Evolutionary conservation across 257 asterid species (phyloP).

Genomic region (Nicotiana tomentosiformis): DNA sequence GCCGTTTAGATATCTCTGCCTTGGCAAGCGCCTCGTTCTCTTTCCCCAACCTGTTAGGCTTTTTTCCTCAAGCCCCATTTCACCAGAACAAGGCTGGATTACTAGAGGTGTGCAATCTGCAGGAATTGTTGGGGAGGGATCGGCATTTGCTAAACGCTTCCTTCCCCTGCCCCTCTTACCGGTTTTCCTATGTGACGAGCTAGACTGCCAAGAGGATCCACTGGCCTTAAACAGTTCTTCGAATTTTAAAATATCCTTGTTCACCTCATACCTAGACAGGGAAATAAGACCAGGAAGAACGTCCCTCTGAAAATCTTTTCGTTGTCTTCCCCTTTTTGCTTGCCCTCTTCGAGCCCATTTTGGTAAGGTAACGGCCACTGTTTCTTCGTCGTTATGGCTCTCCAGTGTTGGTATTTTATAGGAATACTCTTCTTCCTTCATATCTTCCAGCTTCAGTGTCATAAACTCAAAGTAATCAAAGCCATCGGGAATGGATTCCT

Average conservation of each 20-base stretch:
- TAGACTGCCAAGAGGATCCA: constrained; percentile 26
- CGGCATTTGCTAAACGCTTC: constrained; percentile 25
- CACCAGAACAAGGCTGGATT: constrained; percentile 24
- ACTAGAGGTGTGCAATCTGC: constrained; percentile 11
- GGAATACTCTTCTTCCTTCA: constrained; percentile 27
- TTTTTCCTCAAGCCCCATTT: constrained; percentile 25
- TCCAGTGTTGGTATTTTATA: constrained; percentile 12
- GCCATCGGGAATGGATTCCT: constrained; percentile 35
- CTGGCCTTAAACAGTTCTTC: constrained; percentile 43
- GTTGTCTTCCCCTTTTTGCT: constrained; percentile 43
- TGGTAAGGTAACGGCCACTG: background rate
- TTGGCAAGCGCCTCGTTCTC: constrained; percentile 64
- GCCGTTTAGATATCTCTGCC: constrained; percentile 41
- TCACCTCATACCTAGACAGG: constrained; percentile 54
- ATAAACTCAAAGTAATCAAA: constrained; percentile 60
- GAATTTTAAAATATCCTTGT: constrained; percentile 63
- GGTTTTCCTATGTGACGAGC: constrained; percentile 21
- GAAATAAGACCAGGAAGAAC: constrained; percentile 60
- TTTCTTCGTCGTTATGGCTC: constrained; percentile 24
- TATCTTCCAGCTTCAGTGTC: constrained; percentile 56
- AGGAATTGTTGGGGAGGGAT: constrained; percentile 11
- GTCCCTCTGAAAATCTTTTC: constrained; percentile 61
- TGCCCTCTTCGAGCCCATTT: constrained; percentile 46
- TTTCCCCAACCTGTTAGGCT: constrained; percentile 68
- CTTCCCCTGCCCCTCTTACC: constrained; percentile 32